Base-by-base conservation (phyloP, 1,284 basidiomycete genomes). In the Ustilago xerochloae region DNA sequence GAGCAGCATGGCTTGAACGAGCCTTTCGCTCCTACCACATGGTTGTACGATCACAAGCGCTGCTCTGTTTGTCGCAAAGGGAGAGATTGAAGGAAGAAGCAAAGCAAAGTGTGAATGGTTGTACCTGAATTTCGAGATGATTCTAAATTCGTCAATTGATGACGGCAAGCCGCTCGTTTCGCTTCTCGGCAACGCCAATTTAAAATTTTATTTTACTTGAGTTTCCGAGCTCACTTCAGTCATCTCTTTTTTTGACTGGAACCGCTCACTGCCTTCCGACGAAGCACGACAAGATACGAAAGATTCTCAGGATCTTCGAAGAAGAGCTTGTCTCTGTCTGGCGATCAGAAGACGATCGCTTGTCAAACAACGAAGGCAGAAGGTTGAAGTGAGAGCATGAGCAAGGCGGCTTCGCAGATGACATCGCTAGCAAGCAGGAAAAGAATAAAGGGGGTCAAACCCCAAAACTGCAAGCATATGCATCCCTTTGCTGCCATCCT, bases 111-210 rank as follows among this genome's bases (percentile, higher is more conserved):
- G 22, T 12, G 32, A 29, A 10, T 28, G 26, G 24, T 20, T 13
- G 10, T 39, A 26, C 28, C 35, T 32, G 26, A 33, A 49, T 32
- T 48, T 41, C 36, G 32, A 33, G 32, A 28, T 46, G 39, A 28
- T 58, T 58, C 56, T 58, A 58, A 58, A 43, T 58, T 47, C 41
- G 47, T 50, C 56, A 28, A 43, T 29, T 3, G 15, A 66, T 66
- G 63, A 66, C 63, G 63, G 57, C 57, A 60, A 20, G 12, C 28
- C 49, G 63, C 57, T 60, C 16, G 20, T 29, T n/a, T 29, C 4
- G 46, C 55, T 53, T 36, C 51, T 51, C 52, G 50, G 63, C 63
- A 51, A 49, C 8, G 26, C 22, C 3, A 32, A 28, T 24, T 20
- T 10, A 22, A 12, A 16, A 3, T 5, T 56, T 52, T 41, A n/a